phyloP scores from a whole-genome alignment of 2,329 filamentous ascomycete genomes.

The Didymella pomorum region DNA sequence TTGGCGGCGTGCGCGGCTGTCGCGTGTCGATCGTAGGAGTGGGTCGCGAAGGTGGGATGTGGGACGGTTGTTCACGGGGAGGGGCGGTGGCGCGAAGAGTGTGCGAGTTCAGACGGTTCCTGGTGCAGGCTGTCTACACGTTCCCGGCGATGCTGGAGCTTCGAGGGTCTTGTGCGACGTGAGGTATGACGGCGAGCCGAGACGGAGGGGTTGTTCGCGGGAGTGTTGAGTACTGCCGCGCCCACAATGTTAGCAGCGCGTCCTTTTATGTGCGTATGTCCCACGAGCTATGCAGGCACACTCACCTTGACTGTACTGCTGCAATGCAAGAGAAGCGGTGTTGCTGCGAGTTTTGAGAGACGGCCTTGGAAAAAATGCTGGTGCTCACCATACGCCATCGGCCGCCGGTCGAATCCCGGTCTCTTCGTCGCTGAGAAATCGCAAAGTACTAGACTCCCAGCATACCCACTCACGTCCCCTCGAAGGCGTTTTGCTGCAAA shows the following conservation, averaged over 20 bases:
- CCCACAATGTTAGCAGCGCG: conserved; percentile 5
- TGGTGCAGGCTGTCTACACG: conserved; percentile 3
- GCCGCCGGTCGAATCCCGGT: conserved; percentile 28
- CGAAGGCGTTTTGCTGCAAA: conserved; percentile 12
- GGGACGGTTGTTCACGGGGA: conserved; percentile 21
- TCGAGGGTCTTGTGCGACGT: conserved; percentile 25
- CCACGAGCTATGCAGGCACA: background rate
- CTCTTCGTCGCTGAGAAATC: conserved; percentile 18
- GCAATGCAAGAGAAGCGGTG: conserved; percentile 21
- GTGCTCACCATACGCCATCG: conserved; percentile 31
- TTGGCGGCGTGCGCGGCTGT: conserved; percentile 67
- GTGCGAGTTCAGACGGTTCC: background rate
- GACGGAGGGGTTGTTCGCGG: conserved; percentile 16
- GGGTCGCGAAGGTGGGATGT: conserved; percentile 27
- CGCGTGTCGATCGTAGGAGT: conserved; percentile 34
- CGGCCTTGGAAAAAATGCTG: conserved; percentile 21
- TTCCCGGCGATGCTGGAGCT: conserved; percentile 31
- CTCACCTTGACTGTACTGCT: conserved; percentile 14
- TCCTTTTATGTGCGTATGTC: background rate
- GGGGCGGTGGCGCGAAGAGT: conserved; percentile 15
- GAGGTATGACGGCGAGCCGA: conserved; percentile 19
- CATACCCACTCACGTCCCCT: conserved; percentile 16
- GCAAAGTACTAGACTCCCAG: conserved; percentile 23
- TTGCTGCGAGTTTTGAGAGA: conserved; percentile 21
- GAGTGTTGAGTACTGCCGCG: conserved; percentile 10